A percentile compares a stretch with the other conserved stretches of the same genome.
Conservation (phyloP, 805 yeast genomes). For the Barnettozyma californica region DNA sequence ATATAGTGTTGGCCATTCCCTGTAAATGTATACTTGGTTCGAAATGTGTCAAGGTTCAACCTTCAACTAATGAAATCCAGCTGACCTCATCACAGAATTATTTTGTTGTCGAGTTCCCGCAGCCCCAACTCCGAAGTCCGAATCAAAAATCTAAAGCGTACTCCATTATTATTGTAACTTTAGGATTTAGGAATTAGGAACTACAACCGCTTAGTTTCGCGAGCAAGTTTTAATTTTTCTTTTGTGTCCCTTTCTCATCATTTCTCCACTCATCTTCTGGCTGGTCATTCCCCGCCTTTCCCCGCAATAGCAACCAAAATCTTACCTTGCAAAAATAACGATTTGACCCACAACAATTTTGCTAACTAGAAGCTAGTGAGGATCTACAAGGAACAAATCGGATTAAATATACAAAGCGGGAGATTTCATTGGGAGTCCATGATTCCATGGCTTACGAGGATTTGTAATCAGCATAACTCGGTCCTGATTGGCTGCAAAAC, state of each 20-base stretch:
- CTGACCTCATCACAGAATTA: no score
- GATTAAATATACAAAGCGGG: neutral
- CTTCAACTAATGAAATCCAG: no score
- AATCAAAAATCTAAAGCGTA: no score
- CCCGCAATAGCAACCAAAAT: neutral
- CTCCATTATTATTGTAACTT: no score
- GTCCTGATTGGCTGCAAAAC: no score
- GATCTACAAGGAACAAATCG: neutral
- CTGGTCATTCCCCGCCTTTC: neutral
- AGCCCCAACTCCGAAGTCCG: neutral
- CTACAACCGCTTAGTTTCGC: neutral
- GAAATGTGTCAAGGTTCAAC: neutral
- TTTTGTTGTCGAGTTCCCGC: no score
- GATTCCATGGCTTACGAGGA: no score
- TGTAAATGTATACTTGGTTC: neutral
- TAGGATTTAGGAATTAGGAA: neutral
- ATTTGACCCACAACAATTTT: no score
- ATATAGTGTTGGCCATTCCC: slow-evolving; percentile 28
- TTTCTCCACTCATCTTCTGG: neutral
- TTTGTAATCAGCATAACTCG: no score
- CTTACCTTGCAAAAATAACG: neutral
- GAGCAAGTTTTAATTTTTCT: no score
- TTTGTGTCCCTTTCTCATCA: no score
- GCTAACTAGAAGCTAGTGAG: no score
- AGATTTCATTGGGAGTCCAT: neutral